Base-by-base conservation (phyloP, 148 eudicot species). In the Pouteria glomerata region DNA sequence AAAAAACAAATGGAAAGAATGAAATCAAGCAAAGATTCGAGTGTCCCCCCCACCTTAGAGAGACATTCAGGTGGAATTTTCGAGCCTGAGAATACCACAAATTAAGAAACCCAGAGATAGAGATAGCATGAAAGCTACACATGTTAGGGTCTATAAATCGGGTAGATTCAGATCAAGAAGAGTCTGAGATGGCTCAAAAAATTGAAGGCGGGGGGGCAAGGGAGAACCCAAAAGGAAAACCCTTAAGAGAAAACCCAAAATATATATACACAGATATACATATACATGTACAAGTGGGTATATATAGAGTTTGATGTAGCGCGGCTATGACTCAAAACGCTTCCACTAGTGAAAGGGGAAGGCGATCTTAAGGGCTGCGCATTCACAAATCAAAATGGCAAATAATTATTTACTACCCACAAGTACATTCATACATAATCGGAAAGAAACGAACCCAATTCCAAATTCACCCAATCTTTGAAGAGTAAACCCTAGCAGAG, bases 301-400 rank as follows among this genome's bases (percentile, higher is more conserved):
- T 55, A 33, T 30, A 44, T 18, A 57, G 26, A 11, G n/a, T 27
- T 89, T 80, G 37, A 85, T 87, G 21, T 89, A 56, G 89, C 92
- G 92, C 89, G 65, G 95, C 97, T 87, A 91, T 91, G 95, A 87
- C 97, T 89, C 95, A 77, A 92, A 82, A 87, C 94, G 91, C 91
- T 91, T 91, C 91, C 94, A 91, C 87, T 53, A 21, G 3, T 71
- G 66, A 51, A 5, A 66, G n/a, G 72, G 89, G 89, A 91, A 89
- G 97, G 90, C 93, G 91, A 87, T 89, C 91, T 86, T 90, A 90
- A 90, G 92, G 96, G 96, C 90, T 64, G 85, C 92, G 86, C 92
- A 37, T 65, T 35, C 2, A 35, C n/a, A 70, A 56, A 29, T 23
- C 23, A 26, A 53, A 70, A 4, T 16, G 21, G n/a, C n/a, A n/a